Evolutionary conservation across 2,329 filamentous ascomycete species (phyloP).

Genomic region (Colletotrichum endophyticum): DNA sequence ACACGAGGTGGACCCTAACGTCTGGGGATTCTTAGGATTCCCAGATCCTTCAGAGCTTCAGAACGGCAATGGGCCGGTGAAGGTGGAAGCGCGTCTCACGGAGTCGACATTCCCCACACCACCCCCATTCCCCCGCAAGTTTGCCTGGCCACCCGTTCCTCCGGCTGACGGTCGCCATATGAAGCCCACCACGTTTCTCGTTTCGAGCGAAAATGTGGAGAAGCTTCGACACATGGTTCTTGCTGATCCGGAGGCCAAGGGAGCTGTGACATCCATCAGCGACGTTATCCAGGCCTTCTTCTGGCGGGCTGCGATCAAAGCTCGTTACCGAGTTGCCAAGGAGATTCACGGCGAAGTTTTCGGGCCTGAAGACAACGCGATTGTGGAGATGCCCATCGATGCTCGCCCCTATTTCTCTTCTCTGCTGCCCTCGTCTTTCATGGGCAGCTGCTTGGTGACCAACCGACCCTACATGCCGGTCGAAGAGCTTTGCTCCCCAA

Average conservation of each 20-base stretch:
- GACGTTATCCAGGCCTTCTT: background rate
- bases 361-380: background rate
- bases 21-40: background rate
- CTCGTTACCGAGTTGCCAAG: background rate
- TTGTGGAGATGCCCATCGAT: background rate
- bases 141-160: background rate
- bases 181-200: background rate
- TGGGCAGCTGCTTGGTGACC: background rate
- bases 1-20: background rate
- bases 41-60: background rate
- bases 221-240: background rate
- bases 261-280: background rate
- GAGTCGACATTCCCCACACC: background rate
- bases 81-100: background rate
- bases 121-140: background rate
- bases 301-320: background rate
- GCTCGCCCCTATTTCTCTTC: background rate
- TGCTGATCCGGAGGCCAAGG: background rate
- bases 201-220: background rate
- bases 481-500: background rate
- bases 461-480: background rate
- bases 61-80: background rate
- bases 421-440: background rate
- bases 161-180: background rate
- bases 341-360: accelerated